These are phyloP conservation scores for Aspergillus chevalieri DNA, from an alignment of 2,329 filamentous ascomycete species.

Conservation along the genomic window DNA sequence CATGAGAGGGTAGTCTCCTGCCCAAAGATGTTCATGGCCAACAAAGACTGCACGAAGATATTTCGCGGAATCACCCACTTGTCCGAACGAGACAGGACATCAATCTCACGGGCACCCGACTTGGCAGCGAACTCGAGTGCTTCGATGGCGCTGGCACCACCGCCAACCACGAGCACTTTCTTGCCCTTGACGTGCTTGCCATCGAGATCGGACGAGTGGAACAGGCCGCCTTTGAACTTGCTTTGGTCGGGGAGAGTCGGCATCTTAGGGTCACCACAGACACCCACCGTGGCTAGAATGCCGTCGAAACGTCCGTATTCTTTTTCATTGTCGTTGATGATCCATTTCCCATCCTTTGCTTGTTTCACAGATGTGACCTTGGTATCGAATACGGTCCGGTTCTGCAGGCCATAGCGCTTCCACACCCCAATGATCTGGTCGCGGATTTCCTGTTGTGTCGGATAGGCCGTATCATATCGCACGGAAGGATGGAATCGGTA, in stretches of 20 bases:
- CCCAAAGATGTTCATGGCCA: constrained; percentile 73
- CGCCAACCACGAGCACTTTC: constrained; percentile 68
- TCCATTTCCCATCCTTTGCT: constrained; percentile 64
- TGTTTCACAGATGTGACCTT: constrained; percentile 64
- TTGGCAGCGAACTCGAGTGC: constrained; percentile 71
- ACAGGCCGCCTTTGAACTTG: constrained; percentile 64
- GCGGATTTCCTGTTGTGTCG: constrained; percentile 68
- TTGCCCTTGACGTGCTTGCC: constrained; percentile 68
- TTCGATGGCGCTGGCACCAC: constrained; percentile 75
- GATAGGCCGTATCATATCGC: constrained; percentile 69
- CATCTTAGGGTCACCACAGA: constrained; percentile 72
- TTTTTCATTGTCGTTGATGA: constrained; percentile 67
- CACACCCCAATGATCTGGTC: constrained; percentile 65
- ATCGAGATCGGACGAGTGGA: constrained; percentile 69
- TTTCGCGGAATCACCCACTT: constrained; percentile 88
- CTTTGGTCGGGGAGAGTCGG: constrained; percentile 65
- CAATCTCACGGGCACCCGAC: constrained; percentile 60
- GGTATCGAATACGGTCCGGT: constrained; percentile 65
- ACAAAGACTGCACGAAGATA: constrained; percentile 63
- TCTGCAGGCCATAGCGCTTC: constrained; percentile 66
- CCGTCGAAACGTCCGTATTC: constrained; percentile 70
- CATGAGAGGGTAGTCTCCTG: constrained; percentile 69
- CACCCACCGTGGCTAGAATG: constrained; percentile 70
- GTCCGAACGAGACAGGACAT: constrained; percentile 69
- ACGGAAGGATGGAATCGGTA: constrained; percentile 81